Evolutionary conservation across 768 basidiomycete species (phyloP), one percentile per base, ranked within the genome.

Genomic region (Plicaturopsis crispa): DNA sequence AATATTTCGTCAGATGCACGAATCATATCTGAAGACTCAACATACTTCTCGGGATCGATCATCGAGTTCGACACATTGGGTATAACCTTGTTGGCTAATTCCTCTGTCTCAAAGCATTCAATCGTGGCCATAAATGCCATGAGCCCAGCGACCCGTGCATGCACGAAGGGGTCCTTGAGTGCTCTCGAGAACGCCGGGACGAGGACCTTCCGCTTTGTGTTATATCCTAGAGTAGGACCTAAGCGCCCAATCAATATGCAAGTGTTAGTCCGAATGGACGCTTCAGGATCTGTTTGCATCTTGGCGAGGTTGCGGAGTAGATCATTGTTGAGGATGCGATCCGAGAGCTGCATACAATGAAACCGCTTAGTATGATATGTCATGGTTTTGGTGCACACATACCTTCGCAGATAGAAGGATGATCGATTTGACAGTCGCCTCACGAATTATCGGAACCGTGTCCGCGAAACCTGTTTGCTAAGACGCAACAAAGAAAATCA

Each of bases 401-500:
- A 88, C 92, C 64, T 97, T 92, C 11, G 88, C 78, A 1, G 93
- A 77, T 18, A 99, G 65, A 7, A 87, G 66, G 43, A 78, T 82
- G 31, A 98, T 80, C 0, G 90, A 80, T 52, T 87, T 90, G 33
- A 94, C 75, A 0, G 96, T 98, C 1, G 89, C 90, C 59, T 98
- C 96, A 26, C 96, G 79, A 41, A 99, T 87, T 33, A 97, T 69
- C 1, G 93, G 81, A 2, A 98, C 88, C 0, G 92, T 93, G 54
- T 99, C 96, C 3, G 84, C 73, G 53, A 98, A 98, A 0, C 96
- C 96, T 3, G 89, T 88, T 79, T 94, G 89, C 92, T 94, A 32
- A 24, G 18, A 20, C 30, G 20, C 19, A 17, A 31, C 21, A 21
- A 41, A 12, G 19, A 19, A 32, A 13, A 17, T 24, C 14, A 14